Conservation (phyloP, 768 basidiomycete species). For the Pleurotus citrinopileatus region DNA sequence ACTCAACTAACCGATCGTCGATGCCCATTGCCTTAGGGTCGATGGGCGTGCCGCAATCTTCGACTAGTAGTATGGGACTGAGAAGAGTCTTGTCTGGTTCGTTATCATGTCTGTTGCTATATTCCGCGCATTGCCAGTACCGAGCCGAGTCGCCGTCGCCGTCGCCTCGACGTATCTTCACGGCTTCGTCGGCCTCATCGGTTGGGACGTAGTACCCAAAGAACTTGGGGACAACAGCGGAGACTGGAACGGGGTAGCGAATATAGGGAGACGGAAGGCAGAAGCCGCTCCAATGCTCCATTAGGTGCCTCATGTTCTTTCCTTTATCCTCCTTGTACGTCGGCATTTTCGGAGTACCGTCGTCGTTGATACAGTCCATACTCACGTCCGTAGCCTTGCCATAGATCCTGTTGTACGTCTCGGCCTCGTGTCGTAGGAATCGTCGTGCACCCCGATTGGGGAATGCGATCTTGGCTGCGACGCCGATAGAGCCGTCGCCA, state of each 20-base stretch:
- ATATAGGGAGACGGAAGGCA: slow-evolving; percentile 38
- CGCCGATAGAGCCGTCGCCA: neutral
- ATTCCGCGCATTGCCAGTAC: neutral
- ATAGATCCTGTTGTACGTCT: neutral
- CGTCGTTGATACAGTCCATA: neutral
- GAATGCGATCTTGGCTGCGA: slow-evolving; percentile 1
- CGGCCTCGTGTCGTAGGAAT: neutral
- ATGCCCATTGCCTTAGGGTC: slow-evolving; percentile 19
- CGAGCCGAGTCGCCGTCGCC: neutral
- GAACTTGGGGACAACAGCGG: slow-evolving; percentile 58
- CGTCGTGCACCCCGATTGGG: neutral
- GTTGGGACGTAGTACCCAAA: slow-evolving; percentile 54
- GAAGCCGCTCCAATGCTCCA: slow-evolving; percentile 48
- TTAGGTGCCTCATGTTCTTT: slow-evolving; percentile 27
- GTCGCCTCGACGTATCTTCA: neutral
- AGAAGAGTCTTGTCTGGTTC: slow-evolving; percentile 17
- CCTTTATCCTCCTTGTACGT: neutral
- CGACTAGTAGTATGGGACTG: slow-evolving; percentile 41
- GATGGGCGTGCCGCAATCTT: slow-evolving; percentile 37
- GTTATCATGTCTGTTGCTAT: neutral
- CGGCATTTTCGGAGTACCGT: neutral
- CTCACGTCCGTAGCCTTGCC: neutral
- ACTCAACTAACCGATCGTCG: slow-evolving; percentile 35
- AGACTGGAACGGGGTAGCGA: slow-evolving; percentile 41
- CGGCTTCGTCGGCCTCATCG: slow-evolving; percentile 3